A percentile compares a stretch with the other conserved stretches of the same genome.
phyloP scores from a whole-genome alignment of 2,329 filamentous ascomycete genomes.

The Xylariaceae sp. region DNA sequence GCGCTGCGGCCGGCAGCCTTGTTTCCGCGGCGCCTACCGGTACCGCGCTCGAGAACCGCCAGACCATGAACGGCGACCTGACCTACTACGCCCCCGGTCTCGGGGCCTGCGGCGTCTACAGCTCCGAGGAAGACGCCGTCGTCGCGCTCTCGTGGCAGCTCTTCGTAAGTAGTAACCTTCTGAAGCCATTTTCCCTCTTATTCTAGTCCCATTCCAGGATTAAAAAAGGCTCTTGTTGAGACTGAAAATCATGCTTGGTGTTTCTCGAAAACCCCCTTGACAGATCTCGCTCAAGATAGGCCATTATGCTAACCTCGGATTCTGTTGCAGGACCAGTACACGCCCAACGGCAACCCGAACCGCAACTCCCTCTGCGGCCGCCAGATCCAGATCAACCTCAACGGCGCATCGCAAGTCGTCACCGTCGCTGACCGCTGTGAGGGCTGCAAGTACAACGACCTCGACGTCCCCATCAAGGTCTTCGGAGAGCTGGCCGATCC shows the following conservation, averaged over 20 bases:
- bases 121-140: constrained; percentile 24
- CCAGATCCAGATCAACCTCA: constrained; percentile 26
- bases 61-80: constrained; percentile 23
- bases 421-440: constrained; percentile 30
- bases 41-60: constrained; percentile 36
- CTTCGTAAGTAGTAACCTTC: too few species aligned
- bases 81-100: constrained; percentile 29
- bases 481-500: constrained; percentile 26
- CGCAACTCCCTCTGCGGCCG: constrained; percentile 29
- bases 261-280: too few species aligned
- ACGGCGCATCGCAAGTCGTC: constrained; percentile 18
- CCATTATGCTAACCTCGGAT: too few species aligned
- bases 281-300: too few species aligned
- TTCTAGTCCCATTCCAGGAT: too few species aligned
- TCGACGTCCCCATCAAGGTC: constrained; percentile 28
- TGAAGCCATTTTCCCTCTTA: too few species aligned
- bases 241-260: too few species aligned
- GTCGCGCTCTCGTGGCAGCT: constrained; percentile 22
- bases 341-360: constrained; percentile 30
- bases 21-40: constrained; percentile 54
- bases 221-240: too few species aligned
- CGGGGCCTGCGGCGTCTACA: constrained; percentile 29
- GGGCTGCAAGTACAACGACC: constrained; percentile 21
- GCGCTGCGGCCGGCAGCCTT: constrained; percentile 48
- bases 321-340: constrained; percentile 22